Conservation (phyloP, 441 rosid species). For the Gossypium lobatum region DNA sequence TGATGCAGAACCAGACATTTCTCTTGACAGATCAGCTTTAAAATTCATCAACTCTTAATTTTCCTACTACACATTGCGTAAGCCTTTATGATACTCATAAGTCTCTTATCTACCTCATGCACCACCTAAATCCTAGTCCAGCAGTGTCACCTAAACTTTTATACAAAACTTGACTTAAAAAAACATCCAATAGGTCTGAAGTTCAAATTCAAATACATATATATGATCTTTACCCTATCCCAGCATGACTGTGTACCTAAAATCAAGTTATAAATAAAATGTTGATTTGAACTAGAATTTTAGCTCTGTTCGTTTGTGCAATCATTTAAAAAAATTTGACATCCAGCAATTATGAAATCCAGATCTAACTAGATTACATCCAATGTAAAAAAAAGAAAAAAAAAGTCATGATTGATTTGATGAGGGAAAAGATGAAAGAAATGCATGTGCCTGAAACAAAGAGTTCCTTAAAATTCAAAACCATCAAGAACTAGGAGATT, state of each 20-base stretch:
- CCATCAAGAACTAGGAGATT: constrained; percentile 19
- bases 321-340: no score
- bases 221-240: background rate
- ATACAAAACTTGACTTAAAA: background rate
- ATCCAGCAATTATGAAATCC: no score
- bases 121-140: background rate
- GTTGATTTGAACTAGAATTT: no score
- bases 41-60: background rate
- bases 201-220: background rate
- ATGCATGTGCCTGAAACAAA: constrained; percentile 22
- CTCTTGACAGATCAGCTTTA: constrained; percentile 3
- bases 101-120: constrained; percentile 1
- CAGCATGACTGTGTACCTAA: no score
- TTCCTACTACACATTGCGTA: background rate
- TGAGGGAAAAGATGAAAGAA: constrained; percentile 9
- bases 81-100: background rate
- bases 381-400: background rate
- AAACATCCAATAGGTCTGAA: background rate
- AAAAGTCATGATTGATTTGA: background rate
- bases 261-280: no score
- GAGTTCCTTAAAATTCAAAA: constrained; percentile 15
- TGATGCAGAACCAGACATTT: constrained; percentile 1
- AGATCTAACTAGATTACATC: no score
- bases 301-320: no score
- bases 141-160: background rate